phyloP scores from a whole-genome alignment of 163 green algal species.

The Scenedesmus sp. region DNA sequence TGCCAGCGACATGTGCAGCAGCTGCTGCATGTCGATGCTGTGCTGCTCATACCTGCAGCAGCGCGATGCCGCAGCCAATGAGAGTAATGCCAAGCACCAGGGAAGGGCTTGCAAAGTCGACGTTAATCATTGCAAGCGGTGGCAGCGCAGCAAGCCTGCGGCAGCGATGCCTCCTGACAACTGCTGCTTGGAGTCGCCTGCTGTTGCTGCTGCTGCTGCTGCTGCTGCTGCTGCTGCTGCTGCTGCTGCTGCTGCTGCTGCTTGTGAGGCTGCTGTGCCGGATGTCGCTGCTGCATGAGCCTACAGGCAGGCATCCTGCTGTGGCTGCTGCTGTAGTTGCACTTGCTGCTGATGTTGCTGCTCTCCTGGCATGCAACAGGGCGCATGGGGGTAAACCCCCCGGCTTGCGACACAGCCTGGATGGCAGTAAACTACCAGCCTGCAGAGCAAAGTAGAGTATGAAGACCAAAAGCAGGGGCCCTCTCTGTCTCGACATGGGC shows the following conservation, averaged over 20 bases:
- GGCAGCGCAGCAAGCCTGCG: conserved; percentile 36
- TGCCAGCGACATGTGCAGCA: background rate
- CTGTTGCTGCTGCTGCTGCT: background rate
- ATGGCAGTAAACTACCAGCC: background rate
- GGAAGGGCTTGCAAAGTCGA: conserved; percentile 75
- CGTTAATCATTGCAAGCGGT: conserved; percentile 76
- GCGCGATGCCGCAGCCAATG: conserved; percentile 72
- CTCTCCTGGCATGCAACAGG: background rate
- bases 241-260: background rate
- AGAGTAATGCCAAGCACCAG: conserved; percentile 71
- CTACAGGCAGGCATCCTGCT: background rate
- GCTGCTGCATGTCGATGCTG: background rate
- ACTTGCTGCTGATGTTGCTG: background rate
- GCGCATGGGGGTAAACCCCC: background rate
- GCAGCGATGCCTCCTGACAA: background rate
- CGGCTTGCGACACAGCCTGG: background rate
- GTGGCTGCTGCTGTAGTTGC: background rate
- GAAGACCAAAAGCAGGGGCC: background rate
- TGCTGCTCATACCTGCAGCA: conserved; percentile 65
- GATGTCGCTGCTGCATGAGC: conserved; percentile 10
- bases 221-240: too few relatives aligned
- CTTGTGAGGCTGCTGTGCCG: background rate
- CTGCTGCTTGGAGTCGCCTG: too few relatives aligned
- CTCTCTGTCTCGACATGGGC: background rate
- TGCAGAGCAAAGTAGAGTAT: background rate